These are phyloP conservation scores for Globisporangium perplexum DNA, from an alignment of 352 stramenopile species.

Conservation along the genomic window DNA sequence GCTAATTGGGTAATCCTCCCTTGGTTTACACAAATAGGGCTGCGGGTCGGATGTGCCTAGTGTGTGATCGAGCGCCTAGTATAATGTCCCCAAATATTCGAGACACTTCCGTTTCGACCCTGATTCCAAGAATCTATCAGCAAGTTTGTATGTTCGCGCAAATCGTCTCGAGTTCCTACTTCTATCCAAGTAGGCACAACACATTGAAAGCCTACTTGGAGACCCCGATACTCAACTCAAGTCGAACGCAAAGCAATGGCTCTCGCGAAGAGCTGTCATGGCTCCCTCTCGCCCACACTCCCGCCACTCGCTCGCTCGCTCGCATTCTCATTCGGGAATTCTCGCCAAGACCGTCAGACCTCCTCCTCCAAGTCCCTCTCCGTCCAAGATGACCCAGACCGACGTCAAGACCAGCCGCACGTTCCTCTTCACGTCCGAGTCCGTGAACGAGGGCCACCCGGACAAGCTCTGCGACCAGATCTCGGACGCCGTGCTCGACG, in stretches of 20 bases:
- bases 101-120: too few species aligned
- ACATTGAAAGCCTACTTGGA: too few species aligned
- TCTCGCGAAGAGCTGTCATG: background rate
- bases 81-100: too few species aligned
- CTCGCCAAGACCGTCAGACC: slow-evolving; percentile 10
- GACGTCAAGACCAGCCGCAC: slow-evolving; percentile 47
- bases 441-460: slow-evolving; percentile 99
- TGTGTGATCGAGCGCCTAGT: too few species aligned
- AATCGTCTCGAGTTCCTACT: too few species aligned
- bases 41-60: too few species aligned
- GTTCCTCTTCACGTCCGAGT: slow-evolving; percentile 98
- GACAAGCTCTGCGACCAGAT: slow-evolving; percentile 99
- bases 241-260: background rate
- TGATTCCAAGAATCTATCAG: too few species aligned
- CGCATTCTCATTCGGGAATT: slow-evolving; percentile 13
- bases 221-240: too few species aligned
- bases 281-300: background rate
- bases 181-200: too few species aligned
- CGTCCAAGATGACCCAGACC: slow-evolving; percentile 56
- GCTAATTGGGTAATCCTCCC: too few species aligned
- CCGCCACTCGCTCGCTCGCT: background rate
- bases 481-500: slow-evolving; percentile 98
- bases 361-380: background rate
- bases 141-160: too few species aligned
- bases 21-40: too few species aligned